phyloP scores from a whole-genome alignment of 495 filamentous ascomycete genomes.

The Cryomyces antarcticus region DNA sequence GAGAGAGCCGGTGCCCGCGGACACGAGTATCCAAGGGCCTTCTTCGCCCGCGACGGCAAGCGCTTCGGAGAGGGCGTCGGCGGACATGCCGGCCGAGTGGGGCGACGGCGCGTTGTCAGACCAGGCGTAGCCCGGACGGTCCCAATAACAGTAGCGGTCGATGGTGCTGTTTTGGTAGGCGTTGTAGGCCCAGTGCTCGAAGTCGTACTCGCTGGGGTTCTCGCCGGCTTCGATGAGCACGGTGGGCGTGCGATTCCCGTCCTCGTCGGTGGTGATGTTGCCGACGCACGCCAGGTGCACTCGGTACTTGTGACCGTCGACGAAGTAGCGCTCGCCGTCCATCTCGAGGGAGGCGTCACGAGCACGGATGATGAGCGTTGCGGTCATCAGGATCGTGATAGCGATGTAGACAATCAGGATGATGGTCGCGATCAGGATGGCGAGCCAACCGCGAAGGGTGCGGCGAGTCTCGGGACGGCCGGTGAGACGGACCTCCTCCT shows the following conservation, averaged over 20 bases:
- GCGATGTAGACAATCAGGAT: constrained; percentile 43
- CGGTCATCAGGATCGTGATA: constrained; percentile 51
- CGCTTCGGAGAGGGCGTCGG: constrained; percentile 68
- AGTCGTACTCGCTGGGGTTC: constrained; percentile 48
- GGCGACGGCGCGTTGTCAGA: constrained; percentile 89
- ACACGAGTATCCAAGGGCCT: constrained; percentile 61
- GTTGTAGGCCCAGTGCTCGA: constrained; percentile 50
- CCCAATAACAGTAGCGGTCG: constrained; percentile 80
- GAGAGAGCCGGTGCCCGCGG: constrained; percentile 61
- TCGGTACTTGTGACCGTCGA: constrained; percentile 62
- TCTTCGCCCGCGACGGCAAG: constrained; percentile 59
- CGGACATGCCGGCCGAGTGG: constrained; percentile 73
- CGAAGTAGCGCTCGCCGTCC: constrained; percentile 52
- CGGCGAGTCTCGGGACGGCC: constrained; percentile 75
- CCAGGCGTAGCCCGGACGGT: constrained; percentile 76
- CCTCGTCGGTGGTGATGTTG: constrained; percentile 26
- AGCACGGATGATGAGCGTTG: constrained; percentile 55
- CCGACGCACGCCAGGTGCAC: constrained; percentile 75
- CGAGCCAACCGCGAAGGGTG: constrained; percentile 62
- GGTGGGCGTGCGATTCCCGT: constrained; percentile 37
- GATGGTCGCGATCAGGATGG: constrained; percentile 56
- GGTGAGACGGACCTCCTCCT: constrained; percentile 84
- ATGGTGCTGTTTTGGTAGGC: constrained; percentile 56
- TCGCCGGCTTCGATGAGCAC: constrained; percentile 71
- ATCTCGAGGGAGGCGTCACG: constrained; percentile 49